Percentiles rank a stretch among this genome's conserved stretches.
Evolutionary conservation across 2,329 filamentous ascomycete species (phyloP).

Genomic region (Diaporthe citri): DNA sequence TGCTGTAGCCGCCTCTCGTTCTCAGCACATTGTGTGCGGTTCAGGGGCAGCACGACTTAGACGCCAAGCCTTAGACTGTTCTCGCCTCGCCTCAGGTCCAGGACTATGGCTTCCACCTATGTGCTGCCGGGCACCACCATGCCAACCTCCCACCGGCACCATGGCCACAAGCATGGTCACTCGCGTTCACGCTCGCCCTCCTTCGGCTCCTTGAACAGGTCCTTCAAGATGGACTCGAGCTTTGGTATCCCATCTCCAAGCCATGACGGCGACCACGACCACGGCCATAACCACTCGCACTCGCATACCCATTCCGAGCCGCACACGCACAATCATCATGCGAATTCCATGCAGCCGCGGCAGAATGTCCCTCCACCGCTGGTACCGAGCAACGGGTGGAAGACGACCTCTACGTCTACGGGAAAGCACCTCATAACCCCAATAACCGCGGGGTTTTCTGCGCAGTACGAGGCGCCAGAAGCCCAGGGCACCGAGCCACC

Average conservation of each 20-base stretch:
- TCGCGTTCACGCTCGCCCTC: slow-evolving; percentile 54
- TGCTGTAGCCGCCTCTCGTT: slow-evolving; percentile 36
- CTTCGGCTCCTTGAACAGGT: slow-evolving; percentile 55
- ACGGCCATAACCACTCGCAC: slow-evolving; percentile 50
- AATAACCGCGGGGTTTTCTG: slow-evolving; percentile 46
- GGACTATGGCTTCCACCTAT: slow-evolving; percentile 65
- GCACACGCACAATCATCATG: slow-evolving; percentile 48
- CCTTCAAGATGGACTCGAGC: slow-evolving; percentile 50
- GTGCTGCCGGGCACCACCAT: slow-evolving; percentile 65
- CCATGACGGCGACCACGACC: slow-evolving; percentile 49
- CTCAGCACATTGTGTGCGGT: not conserved
- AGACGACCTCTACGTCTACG: slow-evolving; percentile 54
- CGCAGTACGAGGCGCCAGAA: slow-evolving; percentile 48
- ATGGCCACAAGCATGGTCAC: slow-evolving; percentile 51
- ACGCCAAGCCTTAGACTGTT: slow-evolving; percentile 15
- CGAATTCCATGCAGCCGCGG: slow-evolving; percentile 52
- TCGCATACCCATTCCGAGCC: slow-evolving; percentile 48
- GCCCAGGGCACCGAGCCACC: slow-evolving; percentile 40
- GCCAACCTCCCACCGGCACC: slow-evolving; percentile 60
- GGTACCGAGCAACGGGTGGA: slow-evolving; percentile 54
- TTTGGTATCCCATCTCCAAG: slow-evolving; percentile 48
- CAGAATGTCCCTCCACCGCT: slow-evolving; percentile 51
- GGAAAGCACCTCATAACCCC: slow-evolving; percentile 55
- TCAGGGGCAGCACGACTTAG: slow-evolving; percentile 17
- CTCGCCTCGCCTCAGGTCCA: slow-evolving; percentile 1